Percentiles rank a stretch among this genome's conserved stretches.
These are phyloP conservation scores for Trichoderma atroviride DNA, from an alignment of 2,329 filamentous ascomycete genomes.

Conservation along the genomic window DNA sequence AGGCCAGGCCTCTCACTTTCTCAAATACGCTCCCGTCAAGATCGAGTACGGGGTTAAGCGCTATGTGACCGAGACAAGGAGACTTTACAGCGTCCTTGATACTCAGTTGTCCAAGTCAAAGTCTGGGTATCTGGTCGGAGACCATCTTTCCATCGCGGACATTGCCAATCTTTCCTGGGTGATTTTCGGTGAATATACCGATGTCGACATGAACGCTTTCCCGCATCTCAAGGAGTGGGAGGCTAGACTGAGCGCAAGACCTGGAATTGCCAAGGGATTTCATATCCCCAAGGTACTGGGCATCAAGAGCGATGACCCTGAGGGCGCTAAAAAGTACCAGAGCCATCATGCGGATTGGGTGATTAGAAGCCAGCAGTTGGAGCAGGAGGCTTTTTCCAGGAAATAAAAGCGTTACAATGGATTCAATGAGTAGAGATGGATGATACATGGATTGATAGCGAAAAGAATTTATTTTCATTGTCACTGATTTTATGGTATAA, in stretches of 20 bases:
- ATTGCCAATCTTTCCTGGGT: slow-evolving; percentile 6
- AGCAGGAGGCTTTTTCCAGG: neutral
- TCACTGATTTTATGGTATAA: no score
- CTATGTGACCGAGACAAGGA: slow-evolving; percentile 14
- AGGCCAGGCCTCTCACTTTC: slow-evolving; percentile 1
- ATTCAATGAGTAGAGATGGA: neutral
- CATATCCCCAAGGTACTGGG: slow-evolving; percentile 7
- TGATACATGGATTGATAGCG: neutral
- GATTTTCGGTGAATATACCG: neutral
- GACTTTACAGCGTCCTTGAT: neutral
- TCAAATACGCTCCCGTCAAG: slow-evolving; percentile 3
- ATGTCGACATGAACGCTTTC: slow-evolving; percentile 3
- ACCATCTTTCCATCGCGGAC: slow-evolving; percentile 8
- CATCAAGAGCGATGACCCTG: slow-evolving; percentile 2
- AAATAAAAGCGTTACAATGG: neutral
- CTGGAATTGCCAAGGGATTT: slow-evolving; percentile 4
- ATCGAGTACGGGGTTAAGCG: slow-evolving; percentile 2
- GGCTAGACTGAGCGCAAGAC: slow-evolving; percentile 6
- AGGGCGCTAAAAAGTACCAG: neutral
- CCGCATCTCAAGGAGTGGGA: slow-evolving; percentile 13
- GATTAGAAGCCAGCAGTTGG: neutral
- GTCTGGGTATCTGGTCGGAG: slow-evolving; percentile 7
- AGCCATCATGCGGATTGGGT: slow-evolving; percentile 2
- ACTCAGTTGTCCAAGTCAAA: slow-evolving; percentile 3
- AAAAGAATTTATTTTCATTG: neutral